Percentiles rank a stretch among this genome's conserved stretches.
phyloP scores from a whole-genome alignment of 768 basidiomycete species.

The Hirschioporus abietinus region DNA sequence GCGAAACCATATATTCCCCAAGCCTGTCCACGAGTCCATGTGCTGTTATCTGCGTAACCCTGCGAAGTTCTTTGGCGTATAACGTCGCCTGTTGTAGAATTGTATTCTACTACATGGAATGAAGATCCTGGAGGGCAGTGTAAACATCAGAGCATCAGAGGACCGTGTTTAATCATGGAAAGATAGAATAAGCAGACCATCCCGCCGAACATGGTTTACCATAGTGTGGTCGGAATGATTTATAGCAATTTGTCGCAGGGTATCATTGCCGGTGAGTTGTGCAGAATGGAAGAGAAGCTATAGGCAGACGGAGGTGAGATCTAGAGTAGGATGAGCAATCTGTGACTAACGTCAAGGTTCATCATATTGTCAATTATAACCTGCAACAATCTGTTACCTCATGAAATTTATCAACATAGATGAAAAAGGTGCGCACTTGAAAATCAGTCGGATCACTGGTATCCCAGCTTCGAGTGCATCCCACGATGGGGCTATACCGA shows the following conservation, averaged over 20 bases:
- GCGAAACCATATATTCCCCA: conserved; percentile 71
- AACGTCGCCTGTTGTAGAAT: conserved; percentile 57
- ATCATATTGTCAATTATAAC: conserved; percentile 82
- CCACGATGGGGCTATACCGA: conserved; percentile 54
- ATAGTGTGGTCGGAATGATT: conserved; percentile 64
- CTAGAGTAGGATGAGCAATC: neutral
- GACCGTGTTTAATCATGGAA: neutral
- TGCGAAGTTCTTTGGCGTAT: conserved; percentile 53
- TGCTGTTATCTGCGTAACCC: conserved; percentile 55
- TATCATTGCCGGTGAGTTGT: conserved; percentile 53
- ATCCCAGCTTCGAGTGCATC: conserved; percentile 70
- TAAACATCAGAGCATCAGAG: neutral
- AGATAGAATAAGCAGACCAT: conserved; percentile 37
- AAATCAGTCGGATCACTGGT: conserved; percentile 54
- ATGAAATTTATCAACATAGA: neutral
- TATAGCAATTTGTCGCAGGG: conserved; percentile 53
- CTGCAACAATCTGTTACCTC: conserved; percentile 21
- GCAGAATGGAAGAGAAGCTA: conserved; percentile 52
- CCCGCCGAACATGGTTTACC: conserved; percentile 57
- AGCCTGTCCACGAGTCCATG: conserved; percentile 70
- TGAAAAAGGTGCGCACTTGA: conserved; percentile 30
- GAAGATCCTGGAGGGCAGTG: conserved; percentile 22
- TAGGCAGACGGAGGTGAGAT: conserved; percentile 4
- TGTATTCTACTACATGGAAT: conserved; percentile 60
- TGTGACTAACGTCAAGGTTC: conserved; percentile 49